A percentile compares a stretch with the other conserved stretches of the same genome.
phyloP scores from a whole-genome alignment of 495 filamentous ascomycete species.

The Talaromyces adpressus region DNA sequence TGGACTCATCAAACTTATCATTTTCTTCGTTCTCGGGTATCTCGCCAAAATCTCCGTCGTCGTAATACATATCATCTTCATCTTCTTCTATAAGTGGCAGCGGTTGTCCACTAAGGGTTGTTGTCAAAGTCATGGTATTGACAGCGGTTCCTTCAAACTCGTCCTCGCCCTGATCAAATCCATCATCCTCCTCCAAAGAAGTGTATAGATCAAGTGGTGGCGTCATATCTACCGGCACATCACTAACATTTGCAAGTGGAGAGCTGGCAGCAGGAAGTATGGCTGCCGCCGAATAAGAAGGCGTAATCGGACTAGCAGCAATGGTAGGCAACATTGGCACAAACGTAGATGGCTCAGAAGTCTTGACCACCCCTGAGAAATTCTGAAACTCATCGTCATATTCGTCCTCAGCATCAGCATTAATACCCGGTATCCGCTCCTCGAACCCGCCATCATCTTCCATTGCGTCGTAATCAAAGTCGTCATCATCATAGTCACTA shows the following conservation, averaged over 20 bases:
- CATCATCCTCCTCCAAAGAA: not conserved
- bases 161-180: not conserved
- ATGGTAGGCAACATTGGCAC: constrained; percentile 30
- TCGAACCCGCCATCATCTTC: constrained; percentile 69
- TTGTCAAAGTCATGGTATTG: not conserved
- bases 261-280: not conserved
- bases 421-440: constrained; percentile 70
- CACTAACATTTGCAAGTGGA: constrained; percentile 16
- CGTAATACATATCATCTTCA: constrained; percentile 76
- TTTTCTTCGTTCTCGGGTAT: constrained; percentile 41
- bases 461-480: constrained; percentile 60
- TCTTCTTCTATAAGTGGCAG: constrained; percentile 21
- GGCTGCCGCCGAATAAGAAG: constrained; percentile 13
- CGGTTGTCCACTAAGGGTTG: not conserved
- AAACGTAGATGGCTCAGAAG: constrained; percentile 29
- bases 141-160: not conserved
- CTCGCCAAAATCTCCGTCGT: constrained; percentile 66
- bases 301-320: constrained; percentile 28
- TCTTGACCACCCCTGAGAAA: constrained; percentile 24
- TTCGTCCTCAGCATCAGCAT: constrained; percentile 53
- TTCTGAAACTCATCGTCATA: constrained; percentile 34
- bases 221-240: constrained; percentile 22
- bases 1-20: constrained; percentile 63
- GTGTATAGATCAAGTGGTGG: constrained; percentile 11
- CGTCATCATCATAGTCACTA: constrained; percentile 50